Conservation (phyloP, 139 green algal genomes). For the Picochlorum sp. region DNA sequence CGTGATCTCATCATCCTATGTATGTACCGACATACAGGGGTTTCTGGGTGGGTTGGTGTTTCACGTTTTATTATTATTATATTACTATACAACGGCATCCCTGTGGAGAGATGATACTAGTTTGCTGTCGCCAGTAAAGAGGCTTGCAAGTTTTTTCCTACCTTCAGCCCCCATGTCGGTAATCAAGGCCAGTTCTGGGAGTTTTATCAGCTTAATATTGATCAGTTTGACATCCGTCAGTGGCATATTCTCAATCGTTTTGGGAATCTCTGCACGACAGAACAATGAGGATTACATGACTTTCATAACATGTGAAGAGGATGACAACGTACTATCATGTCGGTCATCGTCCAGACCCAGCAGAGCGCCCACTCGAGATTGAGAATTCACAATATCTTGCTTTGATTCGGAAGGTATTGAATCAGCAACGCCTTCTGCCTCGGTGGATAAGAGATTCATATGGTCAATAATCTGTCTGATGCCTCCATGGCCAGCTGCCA, state of each 20-base stretch:
- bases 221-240: conserved; percentile 48
- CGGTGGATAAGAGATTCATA: conserved; percentile 51
- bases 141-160: conserved; percentile 30
- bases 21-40: too few relatives aligned
- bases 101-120: conserved; percentile 29
- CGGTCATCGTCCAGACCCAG: conserved; percentile 34
- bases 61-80: neutral
- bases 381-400: conserved; percentile 23
- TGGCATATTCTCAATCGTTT: conserved; percentile 39
- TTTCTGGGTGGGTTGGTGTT: too few relatives aligned
- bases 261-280: conserved; percentile 23
- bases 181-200: conserved; percentile 47
- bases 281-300: neutral
- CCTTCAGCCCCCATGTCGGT: conserved; percentile 42
- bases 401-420: conserved; percentile 26
- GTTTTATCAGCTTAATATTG: conserved; percentile 57
- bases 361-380: conserved; percentile 39
- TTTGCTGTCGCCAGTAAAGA: conserved; percentile 20
- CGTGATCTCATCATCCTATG: neutral
- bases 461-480: conserved; percentile 50
- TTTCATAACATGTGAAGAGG: neutral
- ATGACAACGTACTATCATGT: neutral
- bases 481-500: conserved; percentile 48
- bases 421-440: conserved; percentile 45
- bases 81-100: neutral